Evolutionary conservation across 352 stramenopile genomes (phyloP), one percentile per base, ranked within the genome.

Genomic region (Globisporangium acanthophoron): DNA sequence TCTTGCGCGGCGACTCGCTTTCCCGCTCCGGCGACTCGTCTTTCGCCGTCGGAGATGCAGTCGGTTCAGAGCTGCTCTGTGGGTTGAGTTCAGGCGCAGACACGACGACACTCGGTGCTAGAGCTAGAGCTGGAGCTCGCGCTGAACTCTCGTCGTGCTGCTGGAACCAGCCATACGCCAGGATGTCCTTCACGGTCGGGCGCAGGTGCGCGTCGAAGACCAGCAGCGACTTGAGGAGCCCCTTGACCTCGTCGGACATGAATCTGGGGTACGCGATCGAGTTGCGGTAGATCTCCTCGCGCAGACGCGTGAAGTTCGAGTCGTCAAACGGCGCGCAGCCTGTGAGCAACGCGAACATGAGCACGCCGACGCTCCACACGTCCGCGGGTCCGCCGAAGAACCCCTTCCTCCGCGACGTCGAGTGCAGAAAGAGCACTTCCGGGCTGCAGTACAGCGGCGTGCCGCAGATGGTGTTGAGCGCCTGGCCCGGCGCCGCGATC

Each of bases 401-500:
- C 13, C 80, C 84, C 1, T 65, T 52, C 11, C 78, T 59, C 0
- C 71, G 67, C 7, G 56, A 60, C 8, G 66, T 69, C 31, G 65
- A 65, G 58, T 88, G 69, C 16, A 93, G 67, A 21, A 90, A 86
- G 21, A 93, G 64, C 47, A 91, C 75, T 52, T 93, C 84, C 7
- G 84, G 84, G 29, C 77, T 88, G 71, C 84, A 93, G 65, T 93
- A 93, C 52, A 93, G 60, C 13, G 84, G 84, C 52, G 84, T 93
- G 46, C 83, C 83, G 53, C 83, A 93, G 51, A 91, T 84, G 27
- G 83, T 88, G 46, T 76, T 76, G 39, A 93, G 70, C 24, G 61
- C 73, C 44, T 94, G 71, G 21, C 84, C 83, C 7, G 84, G 75
- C 40, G 71, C 72, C 39, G 88, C 89, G 50, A 94, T 73, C 54